Base-by-base conservation (phyloP, 495 filamentous ascomycete genomes). In the Aeminium ludgeri region DNA sequence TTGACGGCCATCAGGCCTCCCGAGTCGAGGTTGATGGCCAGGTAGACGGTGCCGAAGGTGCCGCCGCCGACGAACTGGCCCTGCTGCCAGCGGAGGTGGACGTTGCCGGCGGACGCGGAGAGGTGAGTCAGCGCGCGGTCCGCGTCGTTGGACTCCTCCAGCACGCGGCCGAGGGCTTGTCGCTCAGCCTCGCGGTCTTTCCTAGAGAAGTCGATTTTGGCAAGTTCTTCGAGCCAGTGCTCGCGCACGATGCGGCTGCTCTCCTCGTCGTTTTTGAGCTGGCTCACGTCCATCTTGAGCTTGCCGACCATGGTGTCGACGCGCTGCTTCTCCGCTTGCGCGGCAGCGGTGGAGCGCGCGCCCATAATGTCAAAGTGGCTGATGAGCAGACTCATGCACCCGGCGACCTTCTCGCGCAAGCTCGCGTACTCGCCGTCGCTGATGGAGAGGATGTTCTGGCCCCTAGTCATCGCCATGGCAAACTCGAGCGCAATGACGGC, bases 291-390 rank as follows among this genome's bases (percentile, higher is more conserved):
- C 52, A 87, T 73, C 49, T 77, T 71, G 45, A 72, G 67, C 44
- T 82, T 74, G n/a, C 76, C 76, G 29, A 76, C 69, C 20, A 87
- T 65, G 17, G 73, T 65, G 53, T 94, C 86, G 54, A 82, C 69
- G 33, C 82, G 72, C 49, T 80, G 76, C 54, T 81, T 83, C 62
- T 96, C 89, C 8, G 83, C 77, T 56, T 94, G 84, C 12, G 89
- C 89, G 1, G 89, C 89, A 36, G 94, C 69, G 10, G 76, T 94
- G 17, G 84, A 92, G 50, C 86, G 70, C 36, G 89, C 89, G 34
- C 91, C 89, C 81, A 97, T 91, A 55, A 97, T 95, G 63, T 97
- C 89, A 50, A 97, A 96, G 56, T 97, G 89, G 6, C 86, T 94
- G 46, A 97, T 95, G 19, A 97, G 70, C 23, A 97, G 71, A 10